Evolutionary conservation across 2,329 filamentous ascomycete species (phyloP).

Genomic region (Daldinia sp.): DNA sequence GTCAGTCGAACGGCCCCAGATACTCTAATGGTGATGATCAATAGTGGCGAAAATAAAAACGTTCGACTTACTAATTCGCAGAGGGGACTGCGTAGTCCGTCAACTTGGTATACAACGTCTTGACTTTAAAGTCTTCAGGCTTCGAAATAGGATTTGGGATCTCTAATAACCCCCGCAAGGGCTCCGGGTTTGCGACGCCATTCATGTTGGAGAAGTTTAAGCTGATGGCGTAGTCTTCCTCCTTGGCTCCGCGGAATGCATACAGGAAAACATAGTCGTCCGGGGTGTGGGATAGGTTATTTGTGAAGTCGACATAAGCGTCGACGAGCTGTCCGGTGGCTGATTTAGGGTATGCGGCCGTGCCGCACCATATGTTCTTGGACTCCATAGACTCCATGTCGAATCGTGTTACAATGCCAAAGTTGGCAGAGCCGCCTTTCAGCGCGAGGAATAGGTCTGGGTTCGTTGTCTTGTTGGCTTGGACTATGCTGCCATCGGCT

Average conservation of each 20-base stretch:
- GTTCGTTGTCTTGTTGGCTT: conserved; percentile 29
- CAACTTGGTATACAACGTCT: conserved; percentile 31
- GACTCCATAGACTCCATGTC: conserved; percentile 32
- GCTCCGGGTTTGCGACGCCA: conserved; percentile 30
- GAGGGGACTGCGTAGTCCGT: conserved; percentile 32
- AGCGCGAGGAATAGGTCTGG: conserved; percentile 32
- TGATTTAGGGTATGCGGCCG: conserved; percentile 9
- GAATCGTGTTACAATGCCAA: conserved; percentile 36
- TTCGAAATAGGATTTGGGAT: conserved; percentile 8
- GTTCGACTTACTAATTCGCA: conserved; percentile 30
- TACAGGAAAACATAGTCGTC: conserved; percentile 32
- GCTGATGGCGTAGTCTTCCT: conserved; percentile 30
- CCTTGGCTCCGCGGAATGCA: conserved; percentile 20
- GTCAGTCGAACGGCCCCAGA: background rate
- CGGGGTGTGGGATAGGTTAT: conserved; percentile 21
- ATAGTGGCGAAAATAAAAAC: background rate
- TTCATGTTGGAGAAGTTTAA: conserved; percentile 33
- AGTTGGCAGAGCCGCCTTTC: conserved; percentile 36
- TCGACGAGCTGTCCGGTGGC: conserved; percentile 19
- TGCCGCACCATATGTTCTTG: conserved; percentile 31
- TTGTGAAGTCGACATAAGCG: conserved; percentile 36
- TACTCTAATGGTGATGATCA: background rate
- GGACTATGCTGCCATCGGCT: conserved; percentile 33
- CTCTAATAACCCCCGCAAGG: conserved; percentile 32
- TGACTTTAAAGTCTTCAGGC: conserved; percentile 30